Percentiles rank a stretch among this genome's conserved stretches.
These are phyloP conservation scores for Eucalyptus camaldulensis DNA, from an alignment of 345 rosid genomes.

Conservation along the genomic window DNA sequence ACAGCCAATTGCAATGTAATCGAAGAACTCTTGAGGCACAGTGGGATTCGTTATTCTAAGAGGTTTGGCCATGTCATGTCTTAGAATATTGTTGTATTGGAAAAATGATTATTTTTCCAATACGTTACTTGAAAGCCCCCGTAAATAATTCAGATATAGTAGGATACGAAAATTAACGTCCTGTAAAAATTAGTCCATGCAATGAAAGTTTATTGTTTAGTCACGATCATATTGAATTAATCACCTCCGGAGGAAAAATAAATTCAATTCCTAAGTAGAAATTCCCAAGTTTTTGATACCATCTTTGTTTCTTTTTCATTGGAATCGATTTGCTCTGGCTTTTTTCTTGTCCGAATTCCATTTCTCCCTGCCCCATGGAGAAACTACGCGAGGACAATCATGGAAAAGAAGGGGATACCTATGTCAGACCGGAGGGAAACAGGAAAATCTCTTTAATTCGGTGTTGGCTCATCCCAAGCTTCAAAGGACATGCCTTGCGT, in stretches of 20 bases:
- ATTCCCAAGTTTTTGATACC: not conserved
- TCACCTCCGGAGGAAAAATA: not conserved
- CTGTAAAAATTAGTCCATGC: not conserved
- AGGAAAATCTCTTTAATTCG: not conserved
- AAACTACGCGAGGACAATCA: not conserved
- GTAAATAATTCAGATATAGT: not conserved
- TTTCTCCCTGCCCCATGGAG: not conserved
- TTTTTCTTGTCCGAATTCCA: not conserved
- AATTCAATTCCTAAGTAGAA: not conserved
- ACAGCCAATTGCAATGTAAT: not conserved
- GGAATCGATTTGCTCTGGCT: not conserved
- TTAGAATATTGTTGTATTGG: no score
- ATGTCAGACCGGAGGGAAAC: not conserved
- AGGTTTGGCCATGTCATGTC: not conserved
- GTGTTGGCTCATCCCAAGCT: not conserved
- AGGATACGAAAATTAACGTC: not conserved
- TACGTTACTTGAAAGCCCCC: not conserved
- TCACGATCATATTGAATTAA: not conserved
- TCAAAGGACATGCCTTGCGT: not conserved
- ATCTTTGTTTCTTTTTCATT: not conserved
- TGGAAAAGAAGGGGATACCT: not conserved
- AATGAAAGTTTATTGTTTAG: not conserved
- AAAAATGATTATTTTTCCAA: not conserved
- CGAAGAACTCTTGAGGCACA: not conserved
- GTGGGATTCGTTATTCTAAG: not conserved